Evolutionary conservation across 371 early-diverging fungal genomes (phyloP), one percentile per base, ranked within the genome.

Genomic region (Lichtheimia hyalospora): DNA sequence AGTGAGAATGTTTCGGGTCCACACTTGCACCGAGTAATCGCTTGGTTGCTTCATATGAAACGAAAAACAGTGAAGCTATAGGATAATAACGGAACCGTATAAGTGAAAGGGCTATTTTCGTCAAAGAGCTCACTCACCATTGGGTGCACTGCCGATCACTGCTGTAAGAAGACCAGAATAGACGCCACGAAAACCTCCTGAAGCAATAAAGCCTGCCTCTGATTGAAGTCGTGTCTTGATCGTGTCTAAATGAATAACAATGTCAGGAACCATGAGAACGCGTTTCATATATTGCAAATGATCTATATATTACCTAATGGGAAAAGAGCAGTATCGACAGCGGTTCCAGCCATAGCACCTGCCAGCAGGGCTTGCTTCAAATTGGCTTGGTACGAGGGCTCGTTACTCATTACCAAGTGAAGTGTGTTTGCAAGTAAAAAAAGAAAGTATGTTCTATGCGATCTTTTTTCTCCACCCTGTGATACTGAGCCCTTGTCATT

Each of bases 141-240:
- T 87, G 2, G 98, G 98, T 6, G 96, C 95, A 40, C 95, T 94
- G 14, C 97, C 98, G 66, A 95, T 81, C 15, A 95, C 89, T 5
- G 94, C 96, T n/a, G 93, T 90, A 8, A 91, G 85, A 24, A 97
- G 75, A 3, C 98, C 98, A 28, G 89, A 85, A 69, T 96, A 98
- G 49, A 98, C 85, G 21, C 95, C 94, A 52, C 84, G 82, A 79
- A 96, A 94, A 18, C 96, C 97, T 48, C 98, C 98, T 21, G 94
- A 86, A 8, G 88, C 89, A 21, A 82, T 69, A 62, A 97, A 97
- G 21, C 98, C 98, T 39, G 82, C 84, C 63, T 85, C 84, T 13
- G 95, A 89, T 77, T 97, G 98, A 67, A 92, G 74, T 40, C 92
- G 77, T 7, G 96, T 96, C 77, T 97, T 96, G 67, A 97, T 87